Evolutionary conservation across 495 filamentous ascomycete genomes (phyloP), one percentile per base, ranked within the genome.

Genomic region (Neurospora sp.): DNA sequence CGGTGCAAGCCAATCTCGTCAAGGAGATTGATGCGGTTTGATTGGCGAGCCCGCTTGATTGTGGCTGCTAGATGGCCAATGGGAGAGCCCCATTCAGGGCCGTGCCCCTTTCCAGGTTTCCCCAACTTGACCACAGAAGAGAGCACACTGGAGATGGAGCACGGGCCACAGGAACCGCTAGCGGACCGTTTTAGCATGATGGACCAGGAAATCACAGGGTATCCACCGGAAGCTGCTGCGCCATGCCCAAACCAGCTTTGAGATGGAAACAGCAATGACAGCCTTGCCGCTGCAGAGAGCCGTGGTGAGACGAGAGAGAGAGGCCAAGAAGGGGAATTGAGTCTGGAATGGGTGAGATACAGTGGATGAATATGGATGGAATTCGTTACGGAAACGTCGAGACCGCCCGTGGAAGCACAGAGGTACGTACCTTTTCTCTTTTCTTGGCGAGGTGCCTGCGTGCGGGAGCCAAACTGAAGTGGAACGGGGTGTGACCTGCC

Each of bases 1-100:
- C 53, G 53, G 53, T 6, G 53, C 53, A 61, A 61, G 53, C 72
- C 77, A 80, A 80, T 80, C 70, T 80, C 79, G 78, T 76, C 69
- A 80, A 74, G 69, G 75, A 75, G 76, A 75, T 76, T 76, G 68
- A 45, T 68, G 69, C 4, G 40, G 37, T 68, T 42, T 75, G 71
- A 77, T 78, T 77, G 74, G 74, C 53, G 53, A 65, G 71, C 22
- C 65, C 71, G 71, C 37, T 37, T 69, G 71, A 14, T 40, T 59
- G 48, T 37, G 31, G 14, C 14, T 3, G 31, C 31, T 35, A 35
- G 31, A 35, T 6, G 0, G 1, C 53, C 27, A 65, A 65, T 35
- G 27, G 53, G 53, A 65, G 27, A 31, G 9, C 27, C 16, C 53
- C 14, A 6, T 35, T 65, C 12, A 14, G 35, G 53, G 53, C 53